Conservation (phyloP, 352 stramenopile species). For the Pythium guiyangense region DNA sequence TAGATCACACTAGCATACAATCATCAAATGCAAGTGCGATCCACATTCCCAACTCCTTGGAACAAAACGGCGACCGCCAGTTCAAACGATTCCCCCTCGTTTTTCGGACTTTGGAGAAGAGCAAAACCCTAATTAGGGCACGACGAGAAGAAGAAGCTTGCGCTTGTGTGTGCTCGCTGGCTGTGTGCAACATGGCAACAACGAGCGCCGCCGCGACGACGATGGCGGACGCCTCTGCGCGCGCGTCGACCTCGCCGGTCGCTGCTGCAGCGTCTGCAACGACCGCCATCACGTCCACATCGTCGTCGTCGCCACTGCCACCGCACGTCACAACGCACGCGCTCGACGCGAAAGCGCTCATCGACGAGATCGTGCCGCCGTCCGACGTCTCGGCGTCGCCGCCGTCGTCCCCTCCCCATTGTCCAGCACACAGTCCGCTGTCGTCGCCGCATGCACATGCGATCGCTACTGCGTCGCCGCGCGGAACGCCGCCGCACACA, state of each 20-base stretch:
- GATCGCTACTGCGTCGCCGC: background rate
- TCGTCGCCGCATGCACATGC: conserved; percentile 2
- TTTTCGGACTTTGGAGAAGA: background rate
- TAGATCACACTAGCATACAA: background rate
- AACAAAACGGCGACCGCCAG: background rate
- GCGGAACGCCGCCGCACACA: background rate
- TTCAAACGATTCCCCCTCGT: background rate
- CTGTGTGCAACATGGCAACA: background rate
- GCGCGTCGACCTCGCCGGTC: too few relatives aligned
- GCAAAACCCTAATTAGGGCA: conserved; percentile 11
- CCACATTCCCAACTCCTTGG: background rate
- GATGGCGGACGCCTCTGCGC: background rate
- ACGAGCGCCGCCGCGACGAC: background rate
- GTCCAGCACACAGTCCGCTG: background rate
- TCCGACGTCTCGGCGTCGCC: conserved; percentile 4
- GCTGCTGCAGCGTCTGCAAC: background rate
- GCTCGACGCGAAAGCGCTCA: background rate
- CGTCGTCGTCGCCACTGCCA: background rate
- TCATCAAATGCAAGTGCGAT: background rate
- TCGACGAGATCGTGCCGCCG: conserved; percentile 9
- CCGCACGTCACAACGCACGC: too few relatives aligned
- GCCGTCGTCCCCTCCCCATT: background rate
- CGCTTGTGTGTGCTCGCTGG: background rate
- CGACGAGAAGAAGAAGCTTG: background rate
- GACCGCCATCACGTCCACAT: too few relatives aligned